A percentile compares a stretch with the other conserved stretches of the same genome.
Evolutionary conservation across 306 rosid genomes (phyloP).

Genomic region (Gastrolobium bilobum): DNA sequence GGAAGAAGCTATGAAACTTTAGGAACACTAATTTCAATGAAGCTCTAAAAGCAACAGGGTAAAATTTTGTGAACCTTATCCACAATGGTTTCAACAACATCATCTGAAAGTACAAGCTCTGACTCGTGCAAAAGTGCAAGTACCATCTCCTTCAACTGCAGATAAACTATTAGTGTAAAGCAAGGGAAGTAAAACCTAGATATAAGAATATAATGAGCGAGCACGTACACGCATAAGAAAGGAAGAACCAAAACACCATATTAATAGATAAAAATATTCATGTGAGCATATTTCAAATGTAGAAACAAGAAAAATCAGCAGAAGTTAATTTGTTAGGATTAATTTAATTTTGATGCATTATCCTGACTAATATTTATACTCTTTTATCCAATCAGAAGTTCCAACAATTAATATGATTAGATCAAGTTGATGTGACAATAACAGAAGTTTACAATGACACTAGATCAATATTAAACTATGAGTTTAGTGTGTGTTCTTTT

Average conservation of each 20-base stretch:
- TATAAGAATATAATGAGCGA: not conserved
- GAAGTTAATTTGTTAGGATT: too few relatives aligned
- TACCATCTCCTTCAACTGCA: conserved; percentile 94
- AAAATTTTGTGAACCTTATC: conserved; percentile 67
- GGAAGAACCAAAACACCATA: too few relatives aligned
- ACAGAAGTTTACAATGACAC: too few relatives aligned
- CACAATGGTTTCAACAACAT: conserved; percentile 76
- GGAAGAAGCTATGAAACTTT: conserved; percentile 36
- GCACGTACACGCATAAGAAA: not conserved
- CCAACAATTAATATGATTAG: too few relatives aligned
- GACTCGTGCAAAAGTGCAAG: conserved; percentile 86
- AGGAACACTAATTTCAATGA: not conserved
- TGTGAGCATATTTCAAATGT: too few relatives aligned
- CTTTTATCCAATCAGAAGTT: too few relatives aligned
- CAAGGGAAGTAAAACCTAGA: conserved; percentile 11
- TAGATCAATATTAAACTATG: too few relatives aligned
- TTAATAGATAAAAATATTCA: too few relatives aligned
- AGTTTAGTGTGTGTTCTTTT: too few relatives aligned
- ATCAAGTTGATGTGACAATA: too few relatives aligned
- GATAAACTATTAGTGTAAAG: conserved; percentile 14
- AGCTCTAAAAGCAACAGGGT: not conserved
- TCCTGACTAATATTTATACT: too few relatives aligned
- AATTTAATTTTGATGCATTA: too few relatives aligned
- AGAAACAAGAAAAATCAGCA: not conserved
- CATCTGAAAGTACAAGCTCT: conserved; percentile 81